A percentile compares a stretch with the other conserved stretches of the same genome.
Evolutionary conservation across 2,329 filamentous ascomycete genomes (phyloP).

Genomic region (Aspergillus sp.): DNA sequence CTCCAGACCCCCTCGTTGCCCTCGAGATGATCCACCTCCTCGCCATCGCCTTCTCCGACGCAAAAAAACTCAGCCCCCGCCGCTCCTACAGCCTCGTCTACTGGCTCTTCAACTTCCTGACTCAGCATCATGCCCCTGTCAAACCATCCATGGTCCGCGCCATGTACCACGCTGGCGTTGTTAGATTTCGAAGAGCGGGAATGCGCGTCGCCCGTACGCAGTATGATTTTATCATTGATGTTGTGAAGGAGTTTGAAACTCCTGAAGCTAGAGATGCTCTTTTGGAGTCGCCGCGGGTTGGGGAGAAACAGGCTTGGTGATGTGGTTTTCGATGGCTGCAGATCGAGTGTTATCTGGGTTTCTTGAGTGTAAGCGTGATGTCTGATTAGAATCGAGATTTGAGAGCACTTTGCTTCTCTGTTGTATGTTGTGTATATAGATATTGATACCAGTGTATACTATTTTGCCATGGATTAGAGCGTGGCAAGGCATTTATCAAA

Average conservation of each 20-base stretch:
- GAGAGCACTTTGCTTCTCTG: too few relatives aligned
- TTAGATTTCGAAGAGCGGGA: conserved; percentile 37
- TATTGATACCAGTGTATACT: too few relatives aligned
- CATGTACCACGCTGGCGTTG: conserved; percentile 47
- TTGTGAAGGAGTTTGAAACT: conserved; percentile 42
- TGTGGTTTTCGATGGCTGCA: too few relatives aligned
- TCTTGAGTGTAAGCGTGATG: too few relatives aligned
- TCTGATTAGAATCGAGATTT: too few relatives aligned
- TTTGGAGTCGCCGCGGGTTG: conserved; percentile 13
- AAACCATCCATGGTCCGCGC: conserved; percentile 42
- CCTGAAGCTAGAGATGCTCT: conserved; percentile 32
- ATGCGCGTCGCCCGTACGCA: conserved; percentile 26
- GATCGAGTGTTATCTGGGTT: too few relatives aligned
- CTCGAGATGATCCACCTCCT: conserved; percentile 42
- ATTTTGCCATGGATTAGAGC: too few relatives aligned
- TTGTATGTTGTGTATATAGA: too few relatives aligned
- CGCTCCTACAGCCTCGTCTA: conserved; percentile 43
- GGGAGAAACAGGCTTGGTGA: not conserved
- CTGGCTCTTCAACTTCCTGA: conserved; percentile 44
- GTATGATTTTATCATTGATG: conserved; percentile 40
- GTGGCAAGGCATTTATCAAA: too few relatives aligned
- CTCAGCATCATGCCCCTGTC: conserved; percentile 38
- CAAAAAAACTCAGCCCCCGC: conserved; percentile 31
- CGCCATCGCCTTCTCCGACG: conserved; percentile 40
- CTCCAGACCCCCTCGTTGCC: conserved; percentile 30